Conservation (phyloP, 106 monocot species). For the Narthecium ossifragum region DNA sequence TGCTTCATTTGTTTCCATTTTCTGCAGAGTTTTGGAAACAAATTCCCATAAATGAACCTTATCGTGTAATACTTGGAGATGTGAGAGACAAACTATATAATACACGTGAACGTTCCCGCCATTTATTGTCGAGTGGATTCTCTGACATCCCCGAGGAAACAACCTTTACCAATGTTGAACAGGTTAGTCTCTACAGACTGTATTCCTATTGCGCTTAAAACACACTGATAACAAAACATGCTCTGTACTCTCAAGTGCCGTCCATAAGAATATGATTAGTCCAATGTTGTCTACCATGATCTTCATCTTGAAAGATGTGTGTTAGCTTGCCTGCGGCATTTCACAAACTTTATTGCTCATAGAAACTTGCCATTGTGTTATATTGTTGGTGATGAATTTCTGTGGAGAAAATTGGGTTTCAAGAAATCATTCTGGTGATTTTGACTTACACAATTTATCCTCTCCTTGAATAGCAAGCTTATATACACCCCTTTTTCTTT, state of each 20-base stretch:
- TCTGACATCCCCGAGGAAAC: slow-evolving; percentile 54
- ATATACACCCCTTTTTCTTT: no score
- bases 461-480: no score
- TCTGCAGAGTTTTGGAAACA: slow-evolving; percentile 70
- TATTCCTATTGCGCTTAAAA: slow-evolving; percentile 1
- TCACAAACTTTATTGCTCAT: no score
- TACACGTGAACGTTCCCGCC: slow-evolving; percentile 57
- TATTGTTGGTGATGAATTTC: no score
- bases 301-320: no score
- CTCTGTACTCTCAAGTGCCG: not conserved
- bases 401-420: no score
- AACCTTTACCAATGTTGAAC: slow-evolving; percentile 39
- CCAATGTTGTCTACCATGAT: not conserved
- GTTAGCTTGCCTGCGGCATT: no score
- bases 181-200: slow-evolving; percentile 9
- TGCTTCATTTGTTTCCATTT: not conserved
- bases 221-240: no score
- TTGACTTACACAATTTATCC: no score
- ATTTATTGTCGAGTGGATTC: slow-evolving; percentile 37
- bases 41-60: slow-evolving; percentile 69
- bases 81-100: slow-evolving; percentile 66
- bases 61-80: slow-evolving; percentile 73
- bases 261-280: not conserved
- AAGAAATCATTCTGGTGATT: no score
- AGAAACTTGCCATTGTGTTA: no score